Conservation (phyloP, 805 yeast species). For the Candida maesae region DNA sequence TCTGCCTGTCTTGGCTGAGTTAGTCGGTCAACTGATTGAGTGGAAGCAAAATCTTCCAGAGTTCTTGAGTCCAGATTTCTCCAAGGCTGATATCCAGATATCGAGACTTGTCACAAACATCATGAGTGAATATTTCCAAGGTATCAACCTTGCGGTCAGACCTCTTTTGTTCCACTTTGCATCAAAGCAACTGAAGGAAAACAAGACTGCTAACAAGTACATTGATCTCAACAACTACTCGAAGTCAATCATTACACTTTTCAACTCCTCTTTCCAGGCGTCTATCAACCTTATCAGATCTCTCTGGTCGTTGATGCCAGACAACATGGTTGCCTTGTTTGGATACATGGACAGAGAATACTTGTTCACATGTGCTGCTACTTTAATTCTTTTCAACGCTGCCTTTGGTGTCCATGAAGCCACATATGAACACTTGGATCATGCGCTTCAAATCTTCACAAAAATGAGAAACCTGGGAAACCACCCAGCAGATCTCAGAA, state of each 20-base stretch:
- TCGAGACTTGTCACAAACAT: constrained; percentile 67
- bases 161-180: constrained; percentile 77
- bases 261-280: constrained; percentile 77
- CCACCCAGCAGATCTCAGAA: constrained; percentile 72
- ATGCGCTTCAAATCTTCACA: constrained; percentile 64
- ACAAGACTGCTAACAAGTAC: constrained; percentile 44
- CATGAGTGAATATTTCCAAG: constrained; percentile 82
- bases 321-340: constrained; percentile 78
- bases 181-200: constrained; percentile 55
- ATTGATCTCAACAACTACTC: constrained; percentile 68
- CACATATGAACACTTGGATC: constrained; percentile 66
- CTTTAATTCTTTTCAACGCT: constrained; percentile 67
- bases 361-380: constrained; percentile 71
- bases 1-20: constrained; percentile 65
- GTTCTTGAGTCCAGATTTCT: constrained; percentile 62
- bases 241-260: constrained; percentile 57
- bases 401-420: constrained; percentile 82
- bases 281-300: constrained; percentile 72
- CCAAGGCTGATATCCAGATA: constrained; percentile 45
- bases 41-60: constrained; percentile 69
- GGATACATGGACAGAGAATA: constrained; percentile 89
- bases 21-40: constrained; percentile 59
- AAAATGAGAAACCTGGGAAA: constrained; percentile 75
- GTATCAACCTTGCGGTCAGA: constrained; percentile 73
- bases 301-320: constrained; percentile 70